Evolutionary conservation across 345 rosid species (phyloP).

Genomic region (Bruguiera parviflora): DNA sequence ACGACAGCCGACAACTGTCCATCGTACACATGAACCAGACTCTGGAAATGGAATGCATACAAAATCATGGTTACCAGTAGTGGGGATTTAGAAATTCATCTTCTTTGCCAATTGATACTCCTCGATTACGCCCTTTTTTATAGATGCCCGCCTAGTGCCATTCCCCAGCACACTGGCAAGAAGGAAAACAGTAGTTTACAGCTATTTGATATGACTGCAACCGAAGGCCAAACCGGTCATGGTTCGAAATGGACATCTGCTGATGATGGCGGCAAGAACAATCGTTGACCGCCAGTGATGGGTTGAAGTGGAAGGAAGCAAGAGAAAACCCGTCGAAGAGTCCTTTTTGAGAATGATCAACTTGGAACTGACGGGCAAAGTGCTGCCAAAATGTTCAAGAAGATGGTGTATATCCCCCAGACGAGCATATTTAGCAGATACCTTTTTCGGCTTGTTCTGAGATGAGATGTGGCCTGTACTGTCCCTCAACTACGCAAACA

Average conservation of each 20-base stretch:
- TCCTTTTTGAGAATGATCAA: slow-evolving; percentile 35
- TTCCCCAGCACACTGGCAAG: background rate
- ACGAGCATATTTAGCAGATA: too few relatives aligned
- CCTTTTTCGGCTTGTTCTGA: too few relatives aligned
- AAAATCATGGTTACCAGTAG: slow-evolving; percentile 4
- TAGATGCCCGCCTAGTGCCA: background rate
- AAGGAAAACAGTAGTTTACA: background rate
- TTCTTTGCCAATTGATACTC: background rate
- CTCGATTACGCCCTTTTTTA: background rate
- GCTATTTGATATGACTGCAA: background rate
- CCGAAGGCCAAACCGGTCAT: background rate
- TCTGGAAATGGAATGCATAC: background rate
- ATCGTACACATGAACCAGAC: too few relatives aligned
- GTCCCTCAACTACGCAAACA: too few relatives aligned
- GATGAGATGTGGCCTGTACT: too few relatives aligned
- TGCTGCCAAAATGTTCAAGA: too few relatives aligned
- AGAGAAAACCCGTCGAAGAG: slow-evolving; percentile 26
- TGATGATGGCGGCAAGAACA: too few relatives aligned
- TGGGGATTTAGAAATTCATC: background rate
- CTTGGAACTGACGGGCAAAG: slow-evolving; percentile 45
- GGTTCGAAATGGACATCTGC: slow-evolving; percentile 12
- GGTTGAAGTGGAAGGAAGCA: background rate
- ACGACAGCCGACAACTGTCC: too few relatives aligned
- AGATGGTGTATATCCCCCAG: too few relatives aligned
- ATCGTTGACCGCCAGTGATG: background rate